These are phyloP conservation scores for Clonostachys solani DNA, from an alignment of 2,329 filamentous ascomycete genomes.

Conservation along the genomic window DNA sequence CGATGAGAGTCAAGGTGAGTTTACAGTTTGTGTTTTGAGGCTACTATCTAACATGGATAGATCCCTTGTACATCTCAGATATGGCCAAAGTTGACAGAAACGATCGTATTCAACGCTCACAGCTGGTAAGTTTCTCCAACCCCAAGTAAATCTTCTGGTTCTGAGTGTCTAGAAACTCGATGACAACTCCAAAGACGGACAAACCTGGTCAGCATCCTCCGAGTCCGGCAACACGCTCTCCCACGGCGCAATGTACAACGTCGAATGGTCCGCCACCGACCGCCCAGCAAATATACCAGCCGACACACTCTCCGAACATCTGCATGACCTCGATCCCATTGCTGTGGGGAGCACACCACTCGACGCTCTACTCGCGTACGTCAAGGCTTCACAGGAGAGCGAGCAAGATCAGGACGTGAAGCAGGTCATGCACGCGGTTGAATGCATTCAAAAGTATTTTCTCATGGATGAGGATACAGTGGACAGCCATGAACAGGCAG, in stretches of 20 bases:
- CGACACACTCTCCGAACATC: constrained; percentile 11
- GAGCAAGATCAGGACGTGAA: background rate
- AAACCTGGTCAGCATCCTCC: no score
- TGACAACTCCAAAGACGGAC: no score
- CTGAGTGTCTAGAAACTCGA: no score
- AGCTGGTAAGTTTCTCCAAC: no score
- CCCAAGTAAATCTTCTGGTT: no score
- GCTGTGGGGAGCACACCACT: constrained; percentile 31
- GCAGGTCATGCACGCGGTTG: constrained; percentile 18
- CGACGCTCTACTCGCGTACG: constrained; percentile 29
- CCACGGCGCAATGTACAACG: constrained; percentile 31
- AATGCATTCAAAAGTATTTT: constrained; percentile 16
- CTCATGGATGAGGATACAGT: constrained; percentile 23
- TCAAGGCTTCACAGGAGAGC: constrained; percentile 15
- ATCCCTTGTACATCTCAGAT: no score
- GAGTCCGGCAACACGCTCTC: no score
- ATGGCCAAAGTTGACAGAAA: no score
- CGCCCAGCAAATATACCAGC: constrained; percentile 23
- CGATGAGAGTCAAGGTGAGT: no score
- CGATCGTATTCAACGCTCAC: no score
- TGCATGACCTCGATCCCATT: constrained; percentile 13
- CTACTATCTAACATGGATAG: no score
- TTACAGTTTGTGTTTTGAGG: no score
- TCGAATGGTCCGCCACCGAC: constrained; percentile 21
- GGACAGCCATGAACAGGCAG: constrained; percentile 19